These are phyloP conservation scores for Aspergillus sclerotialis DNA, from an alignment of 2,329 filamentous ascomycete species.

Conservation along the genomic window DNA sequence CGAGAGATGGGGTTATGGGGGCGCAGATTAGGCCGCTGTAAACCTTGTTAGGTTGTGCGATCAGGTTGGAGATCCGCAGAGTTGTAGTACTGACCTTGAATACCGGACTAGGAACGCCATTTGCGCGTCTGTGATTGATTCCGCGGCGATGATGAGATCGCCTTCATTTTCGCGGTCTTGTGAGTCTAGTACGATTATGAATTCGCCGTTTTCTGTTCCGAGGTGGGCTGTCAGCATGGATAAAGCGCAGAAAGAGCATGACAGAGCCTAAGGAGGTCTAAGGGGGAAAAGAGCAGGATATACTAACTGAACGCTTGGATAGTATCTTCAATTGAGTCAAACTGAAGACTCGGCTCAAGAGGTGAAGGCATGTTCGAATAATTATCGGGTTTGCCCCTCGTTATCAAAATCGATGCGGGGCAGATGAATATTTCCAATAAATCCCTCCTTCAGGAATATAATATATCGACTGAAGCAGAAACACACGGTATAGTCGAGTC, in stretches of 20 bases:
- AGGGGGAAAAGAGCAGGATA: not conserved
- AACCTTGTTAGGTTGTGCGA: too few species aligned
- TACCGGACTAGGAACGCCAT: conserved; percentile 95
- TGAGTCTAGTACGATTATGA: conserved; percentile 92
- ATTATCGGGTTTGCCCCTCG: conserved; percentile 20
- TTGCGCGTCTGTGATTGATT: conserved; percentile 75
- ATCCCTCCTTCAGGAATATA: not conserved
- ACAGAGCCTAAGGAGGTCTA: not conserved
- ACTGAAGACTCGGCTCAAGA: conserved; percentile 26
- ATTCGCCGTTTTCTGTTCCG: conserved; percentile 65
- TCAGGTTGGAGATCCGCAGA: too few species aligned
- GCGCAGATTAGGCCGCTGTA: conserved; percentile 79
- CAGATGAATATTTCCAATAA: not conserved
- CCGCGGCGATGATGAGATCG: conserved; percentile 90
- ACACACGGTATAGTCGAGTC: too few species aligned
- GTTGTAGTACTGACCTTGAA: conserved; percentile 58
- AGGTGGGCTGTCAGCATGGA: conserved; percentile 10
- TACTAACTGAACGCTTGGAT: conserved; percentile 36
- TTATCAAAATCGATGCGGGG: conserved; percentile 12
- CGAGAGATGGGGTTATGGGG: conserved; percentile 64
- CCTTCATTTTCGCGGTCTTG: conserved; percentile 94
- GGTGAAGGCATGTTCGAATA: conserved; percentile 29
- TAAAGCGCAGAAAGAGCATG: not conserved
- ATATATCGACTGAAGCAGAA: too few species aligned
- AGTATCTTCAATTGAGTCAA: conserved; percentile 37